phyloP scores from a whole-genome alignment of 306 rosid genomes.

The Malus sieversii region DNA sequence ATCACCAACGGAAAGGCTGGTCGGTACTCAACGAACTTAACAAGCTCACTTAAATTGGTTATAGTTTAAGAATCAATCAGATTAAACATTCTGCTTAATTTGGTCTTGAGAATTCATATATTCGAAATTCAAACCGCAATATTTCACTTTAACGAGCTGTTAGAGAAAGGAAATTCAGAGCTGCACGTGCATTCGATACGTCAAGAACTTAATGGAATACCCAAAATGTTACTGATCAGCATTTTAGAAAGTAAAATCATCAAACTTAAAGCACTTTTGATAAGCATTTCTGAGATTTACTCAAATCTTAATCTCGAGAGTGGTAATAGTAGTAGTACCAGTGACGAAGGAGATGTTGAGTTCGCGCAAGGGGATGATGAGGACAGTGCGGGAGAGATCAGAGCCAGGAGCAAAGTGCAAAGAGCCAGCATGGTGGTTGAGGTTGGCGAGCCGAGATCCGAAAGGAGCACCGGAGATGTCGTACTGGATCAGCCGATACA shows the following conservation, averaged over 20 bases:
- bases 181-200: no score
- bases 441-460: conserved; percentile 90
- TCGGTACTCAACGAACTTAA: background rate
- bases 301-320: background rate
- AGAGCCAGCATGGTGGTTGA: conserved; percentile 91
- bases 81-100: background rate
- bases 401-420: conserved; percentile 65
- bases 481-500: conserved; percentile 87
- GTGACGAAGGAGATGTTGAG: conserved; percentile 67
- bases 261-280: background rate
- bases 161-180: no score
- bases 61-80: background rate
- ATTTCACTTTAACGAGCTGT: no score
- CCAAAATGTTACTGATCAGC: background rate
- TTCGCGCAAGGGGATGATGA: conserved; percentile 75
- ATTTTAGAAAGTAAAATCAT: no score
- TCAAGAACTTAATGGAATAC: no score
- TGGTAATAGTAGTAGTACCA: conserved; percentile 34
- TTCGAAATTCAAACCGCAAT: background rate
- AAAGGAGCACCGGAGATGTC: conserved; percentile 81
- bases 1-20: background rate
- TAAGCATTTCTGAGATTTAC: background rate
- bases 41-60: background rate
- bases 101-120: background rate
- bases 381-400: conserved; percentile 94